Base-by-base conservation (phyloP, 176 grass and related monocot species). In the Musa itinerans region DNA sequence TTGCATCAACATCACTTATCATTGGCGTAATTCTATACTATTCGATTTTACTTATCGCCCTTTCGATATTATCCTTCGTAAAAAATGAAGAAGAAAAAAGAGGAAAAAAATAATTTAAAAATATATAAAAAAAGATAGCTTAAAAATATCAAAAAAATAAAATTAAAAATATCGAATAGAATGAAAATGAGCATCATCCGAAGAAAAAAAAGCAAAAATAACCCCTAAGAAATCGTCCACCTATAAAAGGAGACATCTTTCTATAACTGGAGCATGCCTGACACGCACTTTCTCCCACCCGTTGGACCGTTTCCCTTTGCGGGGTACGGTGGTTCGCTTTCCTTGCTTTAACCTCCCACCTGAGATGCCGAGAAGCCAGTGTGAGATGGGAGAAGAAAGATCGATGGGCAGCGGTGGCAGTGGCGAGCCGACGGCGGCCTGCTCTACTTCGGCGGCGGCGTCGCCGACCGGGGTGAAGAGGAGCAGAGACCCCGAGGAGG, bases 401-500 rank as follows among this genome's bases (percentile, higher is more conserved):
- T 14, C 53, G 72, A 20, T 24, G 23, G 54, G 77, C 67, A 63
- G 76, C 50, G 75, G 75, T 50, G 77, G 85, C 58, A 77, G 79
- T 15, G 79, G 70, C 72, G 88, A 86, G 54, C 20, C 77, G 63
- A 88, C 88, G 64, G 74, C 86, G 78, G 83, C 88, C 49, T 80
- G 84, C 20, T 76, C 90, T 50, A 71, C 79, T 48, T 77, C 74
- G 78, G 68, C 75, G 63, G 27, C 66, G 54, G 76, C 57, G 76
- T 51, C 78, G 49, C 53, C 83, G 69, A 55, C 80, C 15, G 85
- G 79, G 20, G 24, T 1, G 5, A 99, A 99, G 88, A 89, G 95
- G 68, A 84, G 84, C 11, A 87, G 90, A 76, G 95, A 99, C 83
- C 95, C 90, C 52, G 90, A 99, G 74, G 95, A 94, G 74, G 90